A percentile compares a stretch with the other conserved stretches of the same genome.
Conservation (phyloP, 163 green algal genomes). For the Chlorella variabilis region DNA sequence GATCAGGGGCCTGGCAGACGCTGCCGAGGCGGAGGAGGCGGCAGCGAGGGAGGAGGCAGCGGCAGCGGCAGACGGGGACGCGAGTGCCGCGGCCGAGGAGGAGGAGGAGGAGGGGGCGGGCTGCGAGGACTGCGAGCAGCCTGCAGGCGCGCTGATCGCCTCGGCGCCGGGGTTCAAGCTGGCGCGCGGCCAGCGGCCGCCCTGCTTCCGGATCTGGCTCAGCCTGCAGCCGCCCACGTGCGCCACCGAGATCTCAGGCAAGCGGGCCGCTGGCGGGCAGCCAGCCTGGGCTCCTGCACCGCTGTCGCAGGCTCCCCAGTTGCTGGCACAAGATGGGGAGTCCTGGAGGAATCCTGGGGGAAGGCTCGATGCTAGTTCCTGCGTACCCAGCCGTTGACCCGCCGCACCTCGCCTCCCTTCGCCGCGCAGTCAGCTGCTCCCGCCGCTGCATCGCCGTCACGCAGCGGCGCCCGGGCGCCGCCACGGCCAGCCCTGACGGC, state of each 20-base stretch:
- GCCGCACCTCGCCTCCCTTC: not conserved
- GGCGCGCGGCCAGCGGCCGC: not conserved
- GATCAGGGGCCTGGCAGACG: too few species aligned
- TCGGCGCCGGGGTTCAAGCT: not conserved
- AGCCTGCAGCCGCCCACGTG: not conserved
- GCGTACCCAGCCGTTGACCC: too few species aligned
- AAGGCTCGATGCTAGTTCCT: too few species aligned
- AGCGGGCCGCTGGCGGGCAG: not conserved
- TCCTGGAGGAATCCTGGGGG: too few species aligned
- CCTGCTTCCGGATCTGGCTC: constrained; percentile 11
- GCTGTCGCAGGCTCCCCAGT: too few species aligned
- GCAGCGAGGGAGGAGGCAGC: not conserved
- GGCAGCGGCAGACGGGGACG: not conserved
- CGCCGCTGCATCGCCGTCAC: not conserved
- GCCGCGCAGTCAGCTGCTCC: not conserved
- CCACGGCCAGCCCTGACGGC: not conserved
- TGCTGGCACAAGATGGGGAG: too few species aligned
- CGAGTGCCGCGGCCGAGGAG: not conserved
- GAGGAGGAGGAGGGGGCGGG: not conserved
- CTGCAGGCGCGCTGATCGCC: not conserved
- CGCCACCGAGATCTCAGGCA: not conserved
- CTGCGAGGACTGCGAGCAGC: not conserved
- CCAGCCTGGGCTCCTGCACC: too few species aligned
- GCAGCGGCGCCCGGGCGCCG: not conserved
- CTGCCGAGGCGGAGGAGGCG: not conserved